Percentiles rank a stretch among this genome's conserved stretches.
These are phyloP conservation scores for Anacardium occidentale DNA, from an alignment of 345 rosid species.

Conservation along the genomic window DNA sequence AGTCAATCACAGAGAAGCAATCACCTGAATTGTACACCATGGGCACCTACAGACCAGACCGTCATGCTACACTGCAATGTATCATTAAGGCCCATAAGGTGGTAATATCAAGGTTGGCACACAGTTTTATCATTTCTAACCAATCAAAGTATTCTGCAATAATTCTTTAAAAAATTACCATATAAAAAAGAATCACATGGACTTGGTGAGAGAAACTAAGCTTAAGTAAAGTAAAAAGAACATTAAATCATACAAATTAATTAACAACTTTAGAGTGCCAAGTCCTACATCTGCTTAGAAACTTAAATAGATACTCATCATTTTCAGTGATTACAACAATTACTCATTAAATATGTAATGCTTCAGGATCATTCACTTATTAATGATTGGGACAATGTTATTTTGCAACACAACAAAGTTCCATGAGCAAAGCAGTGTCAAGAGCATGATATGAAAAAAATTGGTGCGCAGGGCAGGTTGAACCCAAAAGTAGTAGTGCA, in stretches of 20 bases:
- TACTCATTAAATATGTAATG: not conserved
- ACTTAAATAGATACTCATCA: not conserved
- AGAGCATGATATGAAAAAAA: not conserved
- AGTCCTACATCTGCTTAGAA: not conserved
- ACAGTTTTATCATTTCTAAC: slow-evolving; percentile 2
- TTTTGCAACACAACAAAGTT: not conserved
- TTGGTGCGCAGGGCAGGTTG: not conserved
- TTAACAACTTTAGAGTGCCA: not conserved
- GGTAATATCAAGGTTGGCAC: not conserved
- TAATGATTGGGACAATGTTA: not conserved
- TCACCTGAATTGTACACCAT: slow-evolving; percentile 8
- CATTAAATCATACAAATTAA: slow-evolving; percentile 7
- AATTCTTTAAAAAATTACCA: not conserved
- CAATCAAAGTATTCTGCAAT: not conserved
- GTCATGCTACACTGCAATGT: not conserved
- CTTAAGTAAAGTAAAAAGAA: not conserved
- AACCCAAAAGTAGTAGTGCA: not conserved
- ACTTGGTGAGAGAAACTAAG: not conserved
- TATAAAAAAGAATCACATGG: not conserved
- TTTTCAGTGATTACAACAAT: not conserved
- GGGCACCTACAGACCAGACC: slow-evolving; percentile 1
- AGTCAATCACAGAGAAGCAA: slow-evolving; percentile 1
- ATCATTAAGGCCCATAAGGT: not conserved
- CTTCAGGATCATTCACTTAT: not conserved
- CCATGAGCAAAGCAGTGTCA: not conserved